phyloP scores from a whole-genome alignment of 305 asterid genomes.

The Solanum hybrid region DNA sequence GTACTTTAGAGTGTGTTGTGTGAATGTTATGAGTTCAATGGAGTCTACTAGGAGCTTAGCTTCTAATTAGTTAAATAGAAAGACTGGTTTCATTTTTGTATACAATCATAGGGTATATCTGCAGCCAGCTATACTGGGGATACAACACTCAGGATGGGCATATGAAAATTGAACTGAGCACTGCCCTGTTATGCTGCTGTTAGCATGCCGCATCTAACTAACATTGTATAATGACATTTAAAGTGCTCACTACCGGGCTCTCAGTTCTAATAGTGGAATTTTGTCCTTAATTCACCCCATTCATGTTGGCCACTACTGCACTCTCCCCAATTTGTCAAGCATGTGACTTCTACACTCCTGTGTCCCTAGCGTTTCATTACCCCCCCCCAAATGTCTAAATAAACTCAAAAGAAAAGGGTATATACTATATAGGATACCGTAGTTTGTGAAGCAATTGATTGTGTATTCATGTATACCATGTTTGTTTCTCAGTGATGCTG shows the following conservation, averaged over 20 bases:
- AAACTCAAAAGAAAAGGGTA: neutral
- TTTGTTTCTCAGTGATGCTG: slow-evolving; percentile 52
- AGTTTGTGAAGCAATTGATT: neutral
- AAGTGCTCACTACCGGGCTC: neutral
- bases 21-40: neutral
- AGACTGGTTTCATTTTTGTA: neutral
- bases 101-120: neutral
- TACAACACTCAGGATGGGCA: neutral
- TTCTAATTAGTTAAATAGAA: neutral
- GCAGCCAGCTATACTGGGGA: neutral
- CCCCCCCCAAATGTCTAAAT: neutral
- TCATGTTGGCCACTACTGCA: neutral
- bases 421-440: neutral
- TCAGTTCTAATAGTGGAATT: neutral
- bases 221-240: neutral
- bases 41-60: neutral
- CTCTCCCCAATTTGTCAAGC: neutral
- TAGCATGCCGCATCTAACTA: neutral
- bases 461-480: slow-evolving; percentile 4
- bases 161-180: neutral
- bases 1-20: neutral
- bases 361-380: neutral
- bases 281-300: neutral
- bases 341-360: neutral
- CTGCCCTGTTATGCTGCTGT: neutral